Percentiles rank a stretch among this genome's conserved stretches.
These are phyloP conservation scores for Wallacemonas collosoma DNA, from an alignment of 208 protist species.

Conservation along the genomic window DNA sequence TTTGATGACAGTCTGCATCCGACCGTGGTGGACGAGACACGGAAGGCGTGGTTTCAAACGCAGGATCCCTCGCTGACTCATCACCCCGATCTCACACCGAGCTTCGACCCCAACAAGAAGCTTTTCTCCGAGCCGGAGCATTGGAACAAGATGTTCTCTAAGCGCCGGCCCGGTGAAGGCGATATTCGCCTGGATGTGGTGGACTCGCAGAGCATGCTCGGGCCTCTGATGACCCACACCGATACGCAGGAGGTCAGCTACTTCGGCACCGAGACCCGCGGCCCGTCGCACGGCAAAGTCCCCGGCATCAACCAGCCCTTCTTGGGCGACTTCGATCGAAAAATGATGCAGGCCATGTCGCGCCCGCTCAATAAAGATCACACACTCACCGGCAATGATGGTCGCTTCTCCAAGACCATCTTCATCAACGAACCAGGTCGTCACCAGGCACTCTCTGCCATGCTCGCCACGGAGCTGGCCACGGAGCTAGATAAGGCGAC, in stretches of 20 bases:
- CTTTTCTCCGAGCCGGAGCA: slow-evolving; percentile 89
- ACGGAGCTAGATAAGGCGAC: slow-evolving; percentile 75
- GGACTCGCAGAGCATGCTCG: slow-evolving; percentile 72
- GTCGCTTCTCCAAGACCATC: slow-evolving; percentile 87
- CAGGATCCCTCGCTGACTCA: slow-evolving; percentile 69
- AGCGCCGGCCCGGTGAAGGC: slow-evolving; percentile 84
- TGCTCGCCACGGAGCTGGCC: slow-evolving; percentile 66
- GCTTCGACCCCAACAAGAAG: slow-evolving; percentile 81
- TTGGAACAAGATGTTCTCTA: slow-evolving; percentile 91
- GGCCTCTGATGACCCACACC: slow-evolving; percentile 73
- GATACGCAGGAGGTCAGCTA: slow-evolving; percentile 64
- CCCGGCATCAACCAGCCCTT: slow-evolving; percentile 88
- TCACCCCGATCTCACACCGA: slow-evolving; percentile 60
- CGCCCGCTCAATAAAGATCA: slow-evolving; percentile 69
- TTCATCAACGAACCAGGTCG: slow-evolving; percentile 85
- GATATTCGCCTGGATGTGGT: slow-evolving; percentile 70
- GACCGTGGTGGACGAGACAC: slow-evolving; percentile 41
- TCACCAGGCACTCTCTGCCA: slow-evolving; percentile 74
- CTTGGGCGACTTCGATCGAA: slow-evolving; percentile 80
- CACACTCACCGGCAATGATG: slow-evolving; percentile 83
- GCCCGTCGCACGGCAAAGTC: slow-evolving; percentile 66
- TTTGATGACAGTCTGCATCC: slow-evolving; percentile 86
- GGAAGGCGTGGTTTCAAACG: slow-evolving; percentile 51
- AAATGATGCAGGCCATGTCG: slow-evolving; percentile 93
- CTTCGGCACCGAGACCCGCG: slow-evolving; percentile 72